phyloP scores from a whole-genome alignment of 345 rosid species.

The Rhodomyrtus tomentosa region DNA sequence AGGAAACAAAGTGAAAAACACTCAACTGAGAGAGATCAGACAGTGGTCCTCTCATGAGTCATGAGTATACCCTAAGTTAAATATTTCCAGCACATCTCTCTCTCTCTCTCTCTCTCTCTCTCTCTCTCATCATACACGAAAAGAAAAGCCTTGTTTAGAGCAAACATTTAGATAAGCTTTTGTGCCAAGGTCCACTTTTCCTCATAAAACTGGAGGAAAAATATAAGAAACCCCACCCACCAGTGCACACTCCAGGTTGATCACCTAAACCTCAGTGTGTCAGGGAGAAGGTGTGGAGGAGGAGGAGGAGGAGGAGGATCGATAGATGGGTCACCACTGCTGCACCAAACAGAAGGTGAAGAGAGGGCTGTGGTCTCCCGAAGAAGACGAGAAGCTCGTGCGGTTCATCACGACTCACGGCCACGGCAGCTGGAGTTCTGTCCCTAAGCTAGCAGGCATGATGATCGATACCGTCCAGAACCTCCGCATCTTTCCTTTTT shows the following conservation, averaged over 20 bases:
- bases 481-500: neutral
- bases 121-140: neutral
- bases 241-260: neutral
- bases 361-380: conserved; percentile 66
- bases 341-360: conserved; percentile 57
- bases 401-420: conserved; percentile 30
- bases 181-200: neutral
- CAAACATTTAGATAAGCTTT: neutral
- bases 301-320: neutral
- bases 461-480: neutral
- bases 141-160: neutral
- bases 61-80: conserved; percentile 6
- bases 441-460: conserved; percentile 43
- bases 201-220: neutral
- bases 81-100: neutral
- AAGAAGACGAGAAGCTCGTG: conserved; percentile 52
- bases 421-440: conserved; percentile 55
- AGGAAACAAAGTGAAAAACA: neutral
- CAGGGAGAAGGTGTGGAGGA: neutral
- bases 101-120: neutral
- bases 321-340: conserved; percentile 43
- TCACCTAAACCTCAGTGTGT: neutral
- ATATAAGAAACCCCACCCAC: neutral
- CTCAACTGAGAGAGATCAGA: conserved; percentile 6
- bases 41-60: conserved; percentile 19